These are phyloP conservation scores for Amanita rubescens DNA, from an alignment of 768 basidiomycete species.

Conservation along the genomic window DNA sequence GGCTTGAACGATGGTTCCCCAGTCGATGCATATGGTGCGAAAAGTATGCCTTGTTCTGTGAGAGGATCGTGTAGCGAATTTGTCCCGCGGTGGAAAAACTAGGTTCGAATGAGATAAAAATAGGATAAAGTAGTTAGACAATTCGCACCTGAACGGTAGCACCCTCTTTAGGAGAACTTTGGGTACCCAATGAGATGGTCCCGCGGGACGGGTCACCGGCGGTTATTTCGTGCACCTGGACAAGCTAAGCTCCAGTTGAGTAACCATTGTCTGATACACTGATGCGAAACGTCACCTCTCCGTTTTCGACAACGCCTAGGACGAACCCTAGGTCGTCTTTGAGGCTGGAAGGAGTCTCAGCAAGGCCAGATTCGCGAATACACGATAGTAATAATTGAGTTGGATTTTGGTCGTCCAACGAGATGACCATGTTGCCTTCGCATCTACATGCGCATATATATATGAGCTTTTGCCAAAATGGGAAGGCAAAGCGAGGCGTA, in stretches of 20 bases:
- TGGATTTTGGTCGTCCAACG: constrained; percentile 51
- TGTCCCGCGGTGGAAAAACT: constrained; percentile 37
- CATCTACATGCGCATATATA: constrained; percentile 30
- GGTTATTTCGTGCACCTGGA: constrained; percentile 47
- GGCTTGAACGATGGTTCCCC: background rate
- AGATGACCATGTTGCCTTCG: constrained; percentile 67
- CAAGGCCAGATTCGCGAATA: constrained; percentile 31
- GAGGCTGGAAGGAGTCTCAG: constrained; percentile 12
- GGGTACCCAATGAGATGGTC: constrained; percentile 50
- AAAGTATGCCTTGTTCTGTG: background rate
- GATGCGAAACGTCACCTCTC: constrained; percentile 18
- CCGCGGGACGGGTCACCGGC: constrained; percentile 72
- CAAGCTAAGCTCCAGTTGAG: constrained; percentile 25
- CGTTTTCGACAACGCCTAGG: constrained; percentile 35
- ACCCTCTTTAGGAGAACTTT: constrained; percentile 43
- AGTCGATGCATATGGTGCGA: background rate
- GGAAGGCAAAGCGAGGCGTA: constrained; percentile 17
- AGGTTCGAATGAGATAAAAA: background rate
- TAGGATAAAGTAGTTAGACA: constrained; percentile 2
- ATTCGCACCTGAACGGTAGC: constrained; percentile 37
- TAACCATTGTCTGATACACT: background rate
- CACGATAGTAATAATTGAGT: constrained; percentile 50
- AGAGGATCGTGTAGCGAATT: constrained; percentile 12
- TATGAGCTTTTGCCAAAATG: background rate
- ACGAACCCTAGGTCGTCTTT: constrained; percentile 55